phyloP scores from a whole-genome alignment of 2,329 filamentous ascomycete species.

The Xylaria arbuscula region DNA sequence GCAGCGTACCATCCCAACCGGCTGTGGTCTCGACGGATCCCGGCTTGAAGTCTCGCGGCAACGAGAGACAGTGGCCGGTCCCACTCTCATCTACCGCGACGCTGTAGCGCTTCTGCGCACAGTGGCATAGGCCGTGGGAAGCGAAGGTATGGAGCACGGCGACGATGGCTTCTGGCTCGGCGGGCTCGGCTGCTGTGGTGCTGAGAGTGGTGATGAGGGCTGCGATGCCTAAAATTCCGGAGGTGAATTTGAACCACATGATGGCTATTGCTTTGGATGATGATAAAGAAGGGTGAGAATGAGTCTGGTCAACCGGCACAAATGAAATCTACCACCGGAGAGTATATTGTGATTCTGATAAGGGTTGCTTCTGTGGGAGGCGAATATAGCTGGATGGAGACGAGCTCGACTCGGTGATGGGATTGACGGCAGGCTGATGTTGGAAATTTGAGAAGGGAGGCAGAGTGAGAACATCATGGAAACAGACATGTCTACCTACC shows the following conservation, averaged over 20 bases:
- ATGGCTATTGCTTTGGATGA: neutral
- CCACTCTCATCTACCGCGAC: neutral
- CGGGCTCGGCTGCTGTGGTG: neutral
- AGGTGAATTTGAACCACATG: neutral
- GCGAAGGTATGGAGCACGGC: neutral
- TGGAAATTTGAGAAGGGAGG: neutral
- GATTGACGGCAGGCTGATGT: neutral
- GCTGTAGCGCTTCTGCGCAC: neutral
- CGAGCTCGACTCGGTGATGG: neutral
- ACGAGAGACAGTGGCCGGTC: neutral
- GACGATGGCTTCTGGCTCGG: neutral
- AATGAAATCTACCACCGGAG: neutral
- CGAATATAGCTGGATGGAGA: neutral
- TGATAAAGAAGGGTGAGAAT: neutral
- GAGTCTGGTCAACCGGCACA: neutral
- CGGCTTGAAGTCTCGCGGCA: neutral
- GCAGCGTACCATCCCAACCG: conserved; percentile 3
- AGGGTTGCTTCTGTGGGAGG: neutral
- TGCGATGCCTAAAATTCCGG: neutral
- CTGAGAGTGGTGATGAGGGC: neutral
- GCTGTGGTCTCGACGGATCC: neutral
- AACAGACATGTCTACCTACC: neutral
- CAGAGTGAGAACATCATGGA: neutral
- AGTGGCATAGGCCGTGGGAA: neutral
- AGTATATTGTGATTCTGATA: neutral